Evolutionary conservation across 2,329 filamentous ascomycete species (phyloP).

Genomic region (Tolypocladium tundrense): DNA sequence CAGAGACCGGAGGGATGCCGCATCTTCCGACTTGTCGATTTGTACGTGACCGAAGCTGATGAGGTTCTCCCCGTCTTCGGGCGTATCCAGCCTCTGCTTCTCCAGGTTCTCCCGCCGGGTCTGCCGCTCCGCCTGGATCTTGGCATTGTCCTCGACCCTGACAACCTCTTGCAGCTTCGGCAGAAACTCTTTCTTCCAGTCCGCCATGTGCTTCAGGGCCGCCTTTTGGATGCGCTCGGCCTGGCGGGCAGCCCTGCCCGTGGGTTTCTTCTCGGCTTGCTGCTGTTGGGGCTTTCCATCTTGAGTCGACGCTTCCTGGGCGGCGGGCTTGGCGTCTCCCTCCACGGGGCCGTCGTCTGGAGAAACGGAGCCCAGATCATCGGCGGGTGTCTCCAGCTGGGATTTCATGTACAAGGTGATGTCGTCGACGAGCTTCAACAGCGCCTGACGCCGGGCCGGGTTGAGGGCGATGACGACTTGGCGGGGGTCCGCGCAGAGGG

Average conservation of each 20-base stretch:
- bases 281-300: constrained; percentile 3
- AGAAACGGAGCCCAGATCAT: constrained; percentile 19
- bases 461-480: constrained; percentile 46
- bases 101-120: constrained; percentile 33
- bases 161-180: constrained; percentile 59
- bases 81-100: constrained; percentile 21
- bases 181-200: constrained; percentile 68
- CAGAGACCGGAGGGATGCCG: constrained; percentile 36
- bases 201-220: constrained; percentile 59
- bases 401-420: constrained; percentile 45
- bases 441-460: constrained; percentile 37
- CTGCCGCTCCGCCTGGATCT: constrained; percentile 35
- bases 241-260: constrained; percentile 12
- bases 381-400: constrained; percentile 31
- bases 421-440: constrained; percentile 39
- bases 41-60: constrained; percentile 28
- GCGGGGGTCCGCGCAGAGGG: constrained; percentile 42
- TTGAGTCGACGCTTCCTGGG: constrained; percentile 4
- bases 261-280: not conserved
- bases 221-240: constrained; percentile 31
- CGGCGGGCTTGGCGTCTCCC: constrained; percentile 5
- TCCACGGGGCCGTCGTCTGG: constrained; percentile 6
- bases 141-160: constrained; percentile 36
- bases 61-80: constrained; percentile 26
- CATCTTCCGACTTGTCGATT: constrained; percentile 23